Percentiles rank a stretch among this genome's conserved stretches.
Conservation (phyloP, 192 early-diverging fungal species). For the Coemansia sp. region DNA sequence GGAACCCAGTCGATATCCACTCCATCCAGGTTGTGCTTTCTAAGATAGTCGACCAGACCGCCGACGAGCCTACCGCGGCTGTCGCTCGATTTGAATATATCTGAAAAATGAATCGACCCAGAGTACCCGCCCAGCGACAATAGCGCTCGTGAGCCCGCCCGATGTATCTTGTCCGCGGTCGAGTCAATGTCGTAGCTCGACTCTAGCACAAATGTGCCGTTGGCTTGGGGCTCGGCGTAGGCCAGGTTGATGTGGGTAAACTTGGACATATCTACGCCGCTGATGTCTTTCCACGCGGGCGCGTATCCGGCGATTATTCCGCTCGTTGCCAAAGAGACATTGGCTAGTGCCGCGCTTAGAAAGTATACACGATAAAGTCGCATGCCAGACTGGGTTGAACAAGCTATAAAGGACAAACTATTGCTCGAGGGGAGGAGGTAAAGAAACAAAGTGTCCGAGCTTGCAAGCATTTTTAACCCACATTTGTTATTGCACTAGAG, state of each 20-base stretch:
- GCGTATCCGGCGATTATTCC: constrained; percentile 42
- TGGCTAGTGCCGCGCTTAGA: neutral
- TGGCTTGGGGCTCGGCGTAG: constrained; percentile 51
- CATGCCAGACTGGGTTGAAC: neutral
- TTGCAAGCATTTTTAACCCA: no score
- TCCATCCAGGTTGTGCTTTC: no score
- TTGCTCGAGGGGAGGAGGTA: neutral
- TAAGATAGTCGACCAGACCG: no score
- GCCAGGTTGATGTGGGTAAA: constrained; percentile 68
- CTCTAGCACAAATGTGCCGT: constrained; percentile 31
- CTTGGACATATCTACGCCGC: constrained; percentile 30
- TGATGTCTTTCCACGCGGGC: constrained; percentile 42
- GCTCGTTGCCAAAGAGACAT: neutral
- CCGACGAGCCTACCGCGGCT: constrained; percentile 38
- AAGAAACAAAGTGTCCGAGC: neutral
- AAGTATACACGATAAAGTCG: neutral
- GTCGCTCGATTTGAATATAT: constrained; percentile 45
- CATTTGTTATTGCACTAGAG: no score
- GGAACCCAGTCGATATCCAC: no score
- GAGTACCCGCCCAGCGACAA: constrained; percentile 79
- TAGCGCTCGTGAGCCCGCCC: constrained; percentile 49
- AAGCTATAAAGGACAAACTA: no score
- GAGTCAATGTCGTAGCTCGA: constrained; percentile 23
- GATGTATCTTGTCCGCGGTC: constrained; percentile 26
- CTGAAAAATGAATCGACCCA: constrained; percentile 65